A percentile compares a stretch with the other conserved stretches of the same genome.
Conservation (phyloP, 2,329 filamentous ascomycete species). For the Penicillium sp. region DNA sequence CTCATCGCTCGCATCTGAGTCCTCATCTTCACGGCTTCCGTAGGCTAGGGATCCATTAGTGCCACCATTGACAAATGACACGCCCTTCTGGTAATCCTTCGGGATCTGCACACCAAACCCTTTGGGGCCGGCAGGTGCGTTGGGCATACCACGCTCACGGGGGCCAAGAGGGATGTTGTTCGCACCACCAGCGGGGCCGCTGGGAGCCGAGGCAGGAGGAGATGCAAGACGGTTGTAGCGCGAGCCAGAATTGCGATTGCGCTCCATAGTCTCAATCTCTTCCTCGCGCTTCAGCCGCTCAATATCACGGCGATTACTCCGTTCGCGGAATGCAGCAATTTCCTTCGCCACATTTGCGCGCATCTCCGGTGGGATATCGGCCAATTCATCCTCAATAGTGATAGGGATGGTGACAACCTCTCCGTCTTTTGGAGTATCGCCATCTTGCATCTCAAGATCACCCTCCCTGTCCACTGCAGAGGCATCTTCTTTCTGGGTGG, state of each 20-base stretch:
- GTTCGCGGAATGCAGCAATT: constrained; percentile 89
- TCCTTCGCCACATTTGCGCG: constrained; percentile 91
- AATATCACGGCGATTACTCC: constrained; percentile 82
- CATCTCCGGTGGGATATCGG: constrained; percentile 95
- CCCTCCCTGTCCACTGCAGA: constrained; percentile 61
- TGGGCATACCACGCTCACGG: constrained; percentile 65
- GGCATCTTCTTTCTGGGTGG: constrained; percentile 45
- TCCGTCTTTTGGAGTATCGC: constrained; percentile 56
- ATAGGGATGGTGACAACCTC: constrained; percentile 90
- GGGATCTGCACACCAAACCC: constrained; percentile 63
- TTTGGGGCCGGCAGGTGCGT: constrained; percentile 73
- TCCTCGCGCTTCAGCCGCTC: constrained; percentile 87
- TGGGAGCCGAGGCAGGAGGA: constrained; percentile 64
- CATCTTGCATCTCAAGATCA: constrained; percentile 69
- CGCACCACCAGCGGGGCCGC: constrained; percentile 61
- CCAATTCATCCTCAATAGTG: constrained; percentile 84
- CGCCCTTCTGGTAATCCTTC: constrained; percentile 72
- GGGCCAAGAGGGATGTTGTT: constrained; percentile 79
- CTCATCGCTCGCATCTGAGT: constrained; percentile 82
- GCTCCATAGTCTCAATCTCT: constrained; percentile 84
- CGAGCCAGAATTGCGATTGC: constrained; percentile 66
- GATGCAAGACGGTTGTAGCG: constrained; percentile 70
- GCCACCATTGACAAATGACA: constrained; percentile 80
- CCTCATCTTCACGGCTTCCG: constrained; percentile 73
- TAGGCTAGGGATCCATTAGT: constrained; percentile 58